A percentile compares a stretch with the other conserved stretches of the same genome.
Conservation (phyloP, 2,329 filamentous ascomycete species). For the Canariomyces notabilis region DNA sequence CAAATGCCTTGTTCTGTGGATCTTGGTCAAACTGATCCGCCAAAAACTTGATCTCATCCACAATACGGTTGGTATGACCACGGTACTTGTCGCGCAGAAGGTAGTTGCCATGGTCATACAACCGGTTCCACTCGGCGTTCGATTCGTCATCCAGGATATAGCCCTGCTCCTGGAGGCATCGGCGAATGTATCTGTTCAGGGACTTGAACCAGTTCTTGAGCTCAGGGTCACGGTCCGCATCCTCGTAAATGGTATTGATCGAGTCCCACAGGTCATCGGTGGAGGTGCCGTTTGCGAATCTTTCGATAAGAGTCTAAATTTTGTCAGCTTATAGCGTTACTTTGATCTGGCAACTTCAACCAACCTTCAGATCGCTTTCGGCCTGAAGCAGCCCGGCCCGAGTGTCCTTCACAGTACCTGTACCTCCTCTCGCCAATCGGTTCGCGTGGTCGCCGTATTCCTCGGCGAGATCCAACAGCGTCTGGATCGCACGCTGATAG, state of each 20-base stretch:
- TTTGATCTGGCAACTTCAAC: background rate
- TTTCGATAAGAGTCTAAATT: conserved; percentile 73
- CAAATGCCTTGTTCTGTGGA: conserved; percentile 77
- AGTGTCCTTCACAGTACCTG: conserved; percentile 67
- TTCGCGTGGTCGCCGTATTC: conserved; percentile 74
- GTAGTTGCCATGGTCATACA: conserved; percentile 82
- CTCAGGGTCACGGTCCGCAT: conserved; percentile 81
- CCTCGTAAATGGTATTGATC: conserved; percentile 78
- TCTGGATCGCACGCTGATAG: conserved; percentile 87
- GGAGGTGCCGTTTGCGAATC: conserved; percentile 92
- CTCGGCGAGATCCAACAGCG: conserved; percentile 77
- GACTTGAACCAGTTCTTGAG: conserved; percentile 85
- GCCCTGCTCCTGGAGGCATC: conserved; percentile 80
- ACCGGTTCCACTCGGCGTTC: conserved; percentile 72
- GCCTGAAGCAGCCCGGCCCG: conserved; percentile 63
- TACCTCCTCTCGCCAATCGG: conserved; percentile 57
- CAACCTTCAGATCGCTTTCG: conserved; percentile 72
- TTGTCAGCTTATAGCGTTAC: conserved; percentile 30
- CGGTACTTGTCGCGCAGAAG: conserved; percentile 87
- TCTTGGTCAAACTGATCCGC: conserved; percentile 86
- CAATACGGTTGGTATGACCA: conserved; percentile 74
- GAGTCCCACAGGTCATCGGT: conserved; percentile 79
- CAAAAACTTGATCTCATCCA: conserved; percentile 88
- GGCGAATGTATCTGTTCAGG: conserved; percentile 72
- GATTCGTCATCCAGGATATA: conserved; percentile 81